Percentiles rank a stretch among this genome's conserved stretches.
These are phyloP conservation scores for Dryadomyces quercivorus DNA, from an alignment of 2,329 filamentous ascomycete species.

Conservation along the genomic window DNA sequence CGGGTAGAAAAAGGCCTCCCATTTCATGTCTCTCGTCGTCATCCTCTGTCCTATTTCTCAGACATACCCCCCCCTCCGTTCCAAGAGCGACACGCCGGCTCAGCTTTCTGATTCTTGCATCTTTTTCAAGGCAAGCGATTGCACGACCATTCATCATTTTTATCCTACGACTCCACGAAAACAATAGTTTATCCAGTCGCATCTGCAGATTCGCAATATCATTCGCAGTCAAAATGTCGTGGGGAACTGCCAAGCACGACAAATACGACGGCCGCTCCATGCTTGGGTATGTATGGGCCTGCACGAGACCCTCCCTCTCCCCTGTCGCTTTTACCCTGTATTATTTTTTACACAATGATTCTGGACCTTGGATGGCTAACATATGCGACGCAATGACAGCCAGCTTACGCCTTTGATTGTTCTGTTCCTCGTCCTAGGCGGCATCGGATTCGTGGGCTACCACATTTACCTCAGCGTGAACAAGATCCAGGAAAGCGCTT, in stretches of 20 bases:
- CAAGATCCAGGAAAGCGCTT: conserved; percentile 53
- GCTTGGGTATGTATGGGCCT: background rate
- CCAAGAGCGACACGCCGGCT: too few relatives aligned
- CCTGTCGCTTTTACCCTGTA: background rate
- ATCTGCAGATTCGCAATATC: background rate
- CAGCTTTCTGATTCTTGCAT: too few relatives aligned
- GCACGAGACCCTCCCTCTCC: background rate
- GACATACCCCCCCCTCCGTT: too few relatives aligned
- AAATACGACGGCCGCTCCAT: background rate
- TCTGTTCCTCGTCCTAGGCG: conserved; percentile 44
- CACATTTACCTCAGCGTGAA: conserved; percentile 57
- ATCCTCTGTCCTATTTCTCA: too few relatives aligned
- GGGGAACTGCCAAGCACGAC: background rate
- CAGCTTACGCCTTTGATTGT: conserved; percentile 56
- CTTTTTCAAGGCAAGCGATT: background rate
- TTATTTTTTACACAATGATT: too few relatives aligned
- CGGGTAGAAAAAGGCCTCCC: background rate
- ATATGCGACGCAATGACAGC: conserved; percentile 22
- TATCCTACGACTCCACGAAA: background rate
- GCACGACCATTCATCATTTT: background rate
- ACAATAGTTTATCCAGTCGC: background rate
- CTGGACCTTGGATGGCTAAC: conserved; percentile 11
- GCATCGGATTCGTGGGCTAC: conserved; percentile 54
- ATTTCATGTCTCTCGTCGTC: background rate
- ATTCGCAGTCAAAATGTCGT: background rate